Conservation (phyloP, 345 rosid species). For the Eucalyptus sideroxylon region DNA sequence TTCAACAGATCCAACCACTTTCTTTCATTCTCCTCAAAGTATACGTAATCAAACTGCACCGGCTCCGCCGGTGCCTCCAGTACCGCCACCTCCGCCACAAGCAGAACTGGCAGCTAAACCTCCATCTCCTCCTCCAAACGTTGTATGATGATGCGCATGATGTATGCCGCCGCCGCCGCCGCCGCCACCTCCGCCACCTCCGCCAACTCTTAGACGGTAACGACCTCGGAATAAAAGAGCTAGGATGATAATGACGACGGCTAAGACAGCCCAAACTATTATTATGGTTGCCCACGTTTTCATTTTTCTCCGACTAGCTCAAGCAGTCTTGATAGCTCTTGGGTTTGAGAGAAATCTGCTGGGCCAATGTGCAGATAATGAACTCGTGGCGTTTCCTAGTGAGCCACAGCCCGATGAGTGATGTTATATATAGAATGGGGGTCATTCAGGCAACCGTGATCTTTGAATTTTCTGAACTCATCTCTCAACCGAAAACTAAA, state of each 20-base stretch:
- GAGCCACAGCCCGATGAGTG: neutral
- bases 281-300: neutral
- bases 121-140: neutral
- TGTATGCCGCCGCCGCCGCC: neutral
- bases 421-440: neutral
- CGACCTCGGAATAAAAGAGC: neutral
- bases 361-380: neutral
- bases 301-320: neutral
- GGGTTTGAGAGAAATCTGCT: neutral
- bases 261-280: neutral
- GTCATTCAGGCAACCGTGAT: neutral
- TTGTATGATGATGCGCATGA: neutral
- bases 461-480: neutral
- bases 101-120: neutral
- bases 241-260: neutral
- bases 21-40: constrained; percentile 14
- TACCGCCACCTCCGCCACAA: neutral
- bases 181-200: neutral
- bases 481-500: neutral
- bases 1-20: constrained; percentile 13
- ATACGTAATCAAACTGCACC: neutral
- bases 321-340: neutral
- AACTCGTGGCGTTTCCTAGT: neutral
- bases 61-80: neutral
- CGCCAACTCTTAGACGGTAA: neutral